These are phyloP conservation scores for Coemansia sp. DNA, from an alignment of 192 early-diverging fungal species.

Conservation along the genomic window DNA sequence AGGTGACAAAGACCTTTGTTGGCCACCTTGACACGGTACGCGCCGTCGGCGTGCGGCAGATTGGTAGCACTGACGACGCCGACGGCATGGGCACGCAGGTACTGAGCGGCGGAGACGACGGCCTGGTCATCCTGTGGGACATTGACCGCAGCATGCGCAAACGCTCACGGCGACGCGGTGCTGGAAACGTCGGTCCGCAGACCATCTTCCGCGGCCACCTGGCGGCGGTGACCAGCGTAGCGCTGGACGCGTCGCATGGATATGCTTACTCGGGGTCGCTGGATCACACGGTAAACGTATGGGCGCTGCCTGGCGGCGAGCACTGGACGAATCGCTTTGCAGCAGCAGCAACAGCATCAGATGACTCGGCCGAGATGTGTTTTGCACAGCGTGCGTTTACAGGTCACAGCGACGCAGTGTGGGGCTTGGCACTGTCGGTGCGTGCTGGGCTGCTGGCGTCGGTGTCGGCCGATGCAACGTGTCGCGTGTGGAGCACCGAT, in stretches of 20 bases:
- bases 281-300: constrained; percentile 35
- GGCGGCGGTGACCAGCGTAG: constrained; percentile 43
- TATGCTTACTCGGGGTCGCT: constrained; percentile 44
- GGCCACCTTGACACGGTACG: constrained; percentile 48
- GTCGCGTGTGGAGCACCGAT: constrained; percentile 30
- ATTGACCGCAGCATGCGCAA: constrained; percentile 15
- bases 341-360: too few relatives aligned
- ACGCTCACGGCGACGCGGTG: not conserved
- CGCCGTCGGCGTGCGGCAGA: constrained; percentile 6
- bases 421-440: constrained; percentile 34
- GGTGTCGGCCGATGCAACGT: constrained; percentile 34
- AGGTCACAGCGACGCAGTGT: constrained; percentile 41
- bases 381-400: constrained; percentile 26
- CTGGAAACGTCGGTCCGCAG: constrained; percentile 12
- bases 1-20: constrained; percentile 11
- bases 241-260: not conserved
- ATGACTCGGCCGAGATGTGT: not conserved
- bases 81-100: constrained; percentile 9
- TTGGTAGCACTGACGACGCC: not conserved
- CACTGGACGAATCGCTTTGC: not conserved
- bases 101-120: constrained; percentile 40
- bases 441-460: constrained; percentile 29
- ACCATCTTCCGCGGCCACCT: constrained; percentile 36
- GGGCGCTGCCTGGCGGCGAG: constrained; percentile 13
- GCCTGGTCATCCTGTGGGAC: constrained; percentile 45